Base-by-base conservation (phyloP, 2,329 filamentous ascomycete genomes). In the Emmonsiellopsis sp. region DNA sequence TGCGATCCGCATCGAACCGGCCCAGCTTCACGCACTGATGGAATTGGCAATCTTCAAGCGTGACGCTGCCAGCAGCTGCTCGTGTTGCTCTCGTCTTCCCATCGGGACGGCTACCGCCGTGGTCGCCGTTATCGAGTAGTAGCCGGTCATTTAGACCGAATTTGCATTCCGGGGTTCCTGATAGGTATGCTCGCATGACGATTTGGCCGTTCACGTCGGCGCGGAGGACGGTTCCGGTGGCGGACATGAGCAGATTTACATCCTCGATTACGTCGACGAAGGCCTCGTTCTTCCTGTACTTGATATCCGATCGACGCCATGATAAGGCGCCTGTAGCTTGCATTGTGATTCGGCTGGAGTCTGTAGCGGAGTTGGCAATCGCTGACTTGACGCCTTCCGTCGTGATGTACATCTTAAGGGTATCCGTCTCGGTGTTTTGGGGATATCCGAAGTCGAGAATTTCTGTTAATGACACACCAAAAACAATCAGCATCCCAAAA, bases 251-350 rank as follows among this genome's bases (percentile, higher is more conserved):
- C 55, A 98, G 81, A 72, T 98, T 98, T 65, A 98, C 92, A 67
- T 98, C 93, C 73, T 98, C 93, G 65, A 98, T 98, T 15, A 98
- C 93, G 71, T 98, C 93, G 62, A 98, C 93, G 66, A 98, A 98
- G 34, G 93, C 93, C 72, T 98, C 93, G 75, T 98, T 98, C 76
- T 98, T 98, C 70, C 93, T 87, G 75, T 98, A 98, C 69, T 95
- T 95, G 73, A 98, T 93, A 70, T 97, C 92, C 56, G 92, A 88
- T 67, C 95, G 88, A 63, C 94, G 84, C 93, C 94, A 98, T 46
- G 93, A 97, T 42, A 96, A 80, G 5, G 93, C 93, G 41, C 94
- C 93, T 0, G 93, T 98, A 10, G 93, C 94, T 76, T 98, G 93
- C 91, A 97, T 96, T 30, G 93, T 98, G 72, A 98, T 98, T 70